Conservation (phyloP, 164 flowering plant genomes). For the Vitis riparia region DNA sequence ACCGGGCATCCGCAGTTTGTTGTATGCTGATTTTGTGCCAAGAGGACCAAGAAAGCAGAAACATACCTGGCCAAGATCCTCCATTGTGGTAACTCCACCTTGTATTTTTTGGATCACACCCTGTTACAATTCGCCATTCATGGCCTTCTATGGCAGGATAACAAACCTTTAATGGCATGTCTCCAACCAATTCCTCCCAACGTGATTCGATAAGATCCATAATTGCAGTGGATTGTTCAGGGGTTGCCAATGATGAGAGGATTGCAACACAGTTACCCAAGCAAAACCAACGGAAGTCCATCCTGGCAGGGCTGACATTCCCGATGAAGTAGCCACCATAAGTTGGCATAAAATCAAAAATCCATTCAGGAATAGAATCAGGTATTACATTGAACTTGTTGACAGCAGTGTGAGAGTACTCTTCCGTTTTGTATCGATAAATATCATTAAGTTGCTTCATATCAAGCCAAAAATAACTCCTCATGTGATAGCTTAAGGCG, state of each 20-base stretch:
- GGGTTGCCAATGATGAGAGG: slow-evolving; percentile 81
- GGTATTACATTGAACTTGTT: slow-evolving; percentile 85
- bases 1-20: too few relatives aligned
- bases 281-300: slow-evolving; percentile 93
- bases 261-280: slow-evolving; percentile 87
- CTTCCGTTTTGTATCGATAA: slow-evolving; percentile 77
- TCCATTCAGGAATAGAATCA: slow-evolving; percentile 84
- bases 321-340: slow-evolving; percentile 77
- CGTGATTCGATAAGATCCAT: slow-evolving; percentile 88
- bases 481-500: slow-evolving; percentile 85
- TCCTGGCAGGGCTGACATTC: slow-evolving; percentile 80
- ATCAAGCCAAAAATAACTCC: slow-evolving; percentile 85
- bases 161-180: slow-evolving; percentile 79
- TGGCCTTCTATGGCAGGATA: slow-evolving; percentile 89
- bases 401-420: slow-evolving; percentile 80
- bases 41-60: background rate
- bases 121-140: slow-evolving; percentile 80
- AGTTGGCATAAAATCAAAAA: slow-evolving; percentile 78
- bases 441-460: slow-evolving; percentile 75
- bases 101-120: slow-evolving; percentile 86
- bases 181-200: slow-evolving; percentile 82
- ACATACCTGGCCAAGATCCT: slow-evolving; percentile 92
- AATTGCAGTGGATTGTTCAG: slow-evolving; percentile 76
- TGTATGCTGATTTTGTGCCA: too few relatives aligned
- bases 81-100: slow-evolving; percentile 96